Base-by-base conservation (phyloP, 805 yeast genomes). In the Scheffersomyces spartinae region DNA sequence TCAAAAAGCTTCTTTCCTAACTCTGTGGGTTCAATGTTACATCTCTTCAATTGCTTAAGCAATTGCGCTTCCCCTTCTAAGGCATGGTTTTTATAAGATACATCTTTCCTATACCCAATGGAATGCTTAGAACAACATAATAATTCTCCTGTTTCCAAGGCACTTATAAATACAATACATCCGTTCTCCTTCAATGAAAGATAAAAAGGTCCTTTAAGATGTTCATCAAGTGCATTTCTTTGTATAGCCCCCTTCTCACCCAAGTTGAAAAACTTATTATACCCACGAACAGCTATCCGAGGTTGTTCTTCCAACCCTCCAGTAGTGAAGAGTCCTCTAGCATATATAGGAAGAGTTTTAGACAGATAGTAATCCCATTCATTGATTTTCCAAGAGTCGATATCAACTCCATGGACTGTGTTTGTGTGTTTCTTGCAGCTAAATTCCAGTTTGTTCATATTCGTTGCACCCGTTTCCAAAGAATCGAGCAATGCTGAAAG, bases 51-150 rank as follows among this genome's bases (percentile, higher is more conserved):
- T 34, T 82, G 93, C 9, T 33, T 30, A 25, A 60, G 53, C 6
- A 91, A 48, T 38, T 70, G 73, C 2, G 34, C 30, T 37, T 75
- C 74, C 0, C 94, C 95, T 9, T 70, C 78, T 19, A 58, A 43
- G 0, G 95, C 86, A 47, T 91, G 97, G 42, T 77, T 79, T 32
- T 67, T 63, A 1, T 44, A 36, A 8, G 8, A 18, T 6, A 56
- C 46, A 26, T 68, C 80, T 6, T 56, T 63, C 24, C 74, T 46
- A 1, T 60, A 57, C 1, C 96, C 97, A 1, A 93, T 78, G 0
- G 94, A 74, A 47, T 88, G 91, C 42, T 91, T 91, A 4, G 95
- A 82, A 38, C 96, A 84, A 0, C 86, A 95, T 2, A 88, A 63
- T 9, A 91, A 50, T 0, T 79, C 67, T 0, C 94, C 95, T 39